These are phyloP conservation scores for Backusella westeae DNA, from an alignment of 192 early-diverging fungal species.

Conservation along the genomic window DNA sequence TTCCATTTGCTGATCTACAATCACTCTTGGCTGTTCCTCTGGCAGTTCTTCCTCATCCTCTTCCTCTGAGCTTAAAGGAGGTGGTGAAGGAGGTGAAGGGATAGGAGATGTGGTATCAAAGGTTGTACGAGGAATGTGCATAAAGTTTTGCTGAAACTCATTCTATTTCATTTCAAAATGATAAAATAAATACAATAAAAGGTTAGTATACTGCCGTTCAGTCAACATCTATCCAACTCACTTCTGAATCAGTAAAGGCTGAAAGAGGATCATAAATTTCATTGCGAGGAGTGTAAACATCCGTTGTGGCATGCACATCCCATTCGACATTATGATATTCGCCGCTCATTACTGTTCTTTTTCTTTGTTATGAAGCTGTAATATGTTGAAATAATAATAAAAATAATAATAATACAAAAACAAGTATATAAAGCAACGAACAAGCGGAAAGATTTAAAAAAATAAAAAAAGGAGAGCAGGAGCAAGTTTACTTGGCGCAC, in stretches of 20 bases:
- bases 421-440: not conserved
- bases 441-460: not conserved
- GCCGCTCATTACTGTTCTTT: conserved; percentile 13
- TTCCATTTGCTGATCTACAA: not conserved
- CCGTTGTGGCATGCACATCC: conserved; percentile 25
- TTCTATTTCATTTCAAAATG: not conserved
- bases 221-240: not conserved
- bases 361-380: not conserved
- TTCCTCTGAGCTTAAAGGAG: not conserved
- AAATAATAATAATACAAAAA: not conserved
- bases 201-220: too few species aligned
- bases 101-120: conserved; percentile 7
- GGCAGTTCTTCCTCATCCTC: not conserved
- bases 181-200: too few species aligned
- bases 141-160: not conserved
- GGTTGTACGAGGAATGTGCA: not conserved
- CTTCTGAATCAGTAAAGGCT: conserved; percentile 7
- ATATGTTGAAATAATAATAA: not conserved
- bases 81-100: not conserved
- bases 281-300: conserved; percentile 14
- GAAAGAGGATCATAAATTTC: conserved; percentile 18
- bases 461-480: not conserved
- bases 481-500: not conserved
- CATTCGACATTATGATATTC: conserved; percentile 25
- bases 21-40: not conserved